These are phyloP conservation scores for Apiosordaria backusii DNA, from an alignment of 495 filamentous ascomycete species.

Conservation along the genomic window DNA sequence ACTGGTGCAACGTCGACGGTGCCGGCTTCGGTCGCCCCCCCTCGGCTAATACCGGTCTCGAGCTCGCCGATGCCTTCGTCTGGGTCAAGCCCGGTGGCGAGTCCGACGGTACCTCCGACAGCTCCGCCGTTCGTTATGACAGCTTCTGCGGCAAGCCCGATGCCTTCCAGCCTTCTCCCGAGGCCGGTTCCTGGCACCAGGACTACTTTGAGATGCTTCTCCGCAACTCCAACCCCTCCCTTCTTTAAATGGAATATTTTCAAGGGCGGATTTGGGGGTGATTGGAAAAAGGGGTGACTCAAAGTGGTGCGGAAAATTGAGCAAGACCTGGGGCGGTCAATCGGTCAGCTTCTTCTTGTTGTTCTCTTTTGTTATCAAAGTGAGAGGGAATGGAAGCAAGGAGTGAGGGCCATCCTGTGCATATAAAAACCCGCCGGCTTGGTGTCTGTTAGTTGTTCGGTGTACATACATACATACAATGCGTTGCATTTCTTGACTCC, in stretches of 20 bases:
- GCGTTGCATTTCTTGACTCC: not conserved
- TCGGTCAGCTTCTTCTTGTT: not conserved
- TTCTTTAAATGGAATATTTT: slow-evolving; percentile 42
- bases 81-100: slow-evolving; percentile 86
- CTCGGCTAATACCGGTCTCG: slow-evolving; percentile 57
- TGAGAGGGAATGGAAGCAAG: no score
- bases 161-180: slow-evolving; percentile 63
- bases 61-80: slow-evolving; percentile 70
- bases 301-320: not conserved
- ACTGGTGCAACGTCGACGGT: slow-evolving; percentile 81
- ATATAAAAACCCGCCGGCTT: not conserved
- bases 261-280: no score
- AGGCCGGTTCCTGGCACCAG: slow-evolving; percentile 78
- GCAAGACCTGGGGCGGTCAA: not conserved
- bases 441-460: not conserved
- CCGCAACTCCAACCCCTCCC: slow-evolving; percentile 60
- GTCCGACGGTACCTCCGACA: slow-evolving; percentile 70
- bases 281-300: not conserved
- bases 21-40: slow-evolving; percentile 72
- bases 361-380: not conserved
- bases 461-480: not conserved
- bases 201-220: slow-evolving; percentile 70
- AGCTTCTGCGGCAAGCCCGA: slow-evolving; percentile 63
- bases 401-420: not conserved
- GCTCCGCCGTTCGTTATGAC: slow-evolving; percentile 62